Conservation (phyloP, 2,329 filamentous ascomycete species). For the Sclerotinia sclerotiorum region DNA sequence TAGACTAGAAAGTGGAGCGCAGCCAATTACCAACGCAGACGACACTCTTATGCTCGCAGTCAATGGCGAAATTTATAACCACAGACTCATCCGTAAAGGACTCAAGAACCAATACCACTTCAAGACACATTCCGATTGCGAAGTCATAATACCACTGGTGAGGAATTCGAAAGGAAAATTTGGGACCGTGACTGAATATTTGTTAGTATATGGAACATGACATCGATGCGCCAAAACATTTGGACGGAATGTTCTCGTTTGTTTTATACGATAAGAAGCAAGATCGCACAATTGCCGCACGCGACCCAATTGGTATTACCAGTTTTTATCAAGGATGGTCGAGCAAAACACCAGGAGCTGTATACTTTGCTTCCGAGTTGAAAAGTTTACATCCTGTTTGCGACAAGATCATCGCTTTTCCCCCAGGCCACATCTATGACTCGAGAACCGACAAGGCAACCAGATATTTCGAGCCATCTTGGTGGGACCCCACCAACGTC, state of each 20-base stretch:
- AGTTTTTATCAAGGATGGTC: slow-evolving; percentile 96
- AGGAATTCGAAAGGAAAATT: slow-evolving; percentile 37
- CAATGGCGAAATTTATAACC: slow-evolving; percentile 99
- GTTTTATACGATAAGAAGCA: slow-evolving; percentile 95
- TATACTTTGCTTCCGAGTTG: slow-evolving; percentile 96
- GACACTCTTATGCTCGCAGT: slow-evolving; percentile 86
- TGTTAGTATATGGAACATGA: slow-evolving; percentile 85
- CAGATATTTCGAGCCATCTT: slow-evolving; percentile 86
- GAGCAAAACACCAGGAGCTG: slow-evolving; percentile 75
- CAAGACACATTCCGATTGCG: slow-evolving; percentile 98
- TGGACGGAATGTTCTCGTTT: slow-evolving; percentile 99
- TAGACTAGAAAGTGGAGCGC: slow-evolving; percentile 73
- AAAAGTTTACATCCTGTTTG: slow-evolving; percentile 92
- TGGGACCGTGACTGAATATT: slow-evolving; percentile 25
- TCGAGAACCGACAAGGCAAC: slow-evolving; percentile 83
- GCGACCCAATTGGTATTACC: slow-evolving; percentile 95
- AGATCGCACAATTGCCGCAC: slow-evolving; percentile 88
- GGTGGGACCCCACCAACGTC: slow-evolving; percentile 82
- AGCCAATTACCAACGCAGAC: slow-evolving; percentile 92
- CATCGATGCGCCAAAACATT: slow-evolving; percentile 84
- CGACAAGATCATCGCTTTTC: slow-evolving; percentile 92
- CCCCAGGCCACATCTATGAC: slow-evolving; percentile 93
- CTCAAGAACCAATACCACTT: slow-evolving; percentile 86
- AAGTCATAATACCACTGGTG: slow-evolving; percentile 97
- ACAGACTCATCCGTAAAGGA: slow-evolving; percentile 86